A percentile compares a stretch with the other conserved stretches of the same genome.
Evolutionary conservation across 768 basidiomycete species (phyloP).

Genomic region (Hebeloma cylindrosporum): DNA sequence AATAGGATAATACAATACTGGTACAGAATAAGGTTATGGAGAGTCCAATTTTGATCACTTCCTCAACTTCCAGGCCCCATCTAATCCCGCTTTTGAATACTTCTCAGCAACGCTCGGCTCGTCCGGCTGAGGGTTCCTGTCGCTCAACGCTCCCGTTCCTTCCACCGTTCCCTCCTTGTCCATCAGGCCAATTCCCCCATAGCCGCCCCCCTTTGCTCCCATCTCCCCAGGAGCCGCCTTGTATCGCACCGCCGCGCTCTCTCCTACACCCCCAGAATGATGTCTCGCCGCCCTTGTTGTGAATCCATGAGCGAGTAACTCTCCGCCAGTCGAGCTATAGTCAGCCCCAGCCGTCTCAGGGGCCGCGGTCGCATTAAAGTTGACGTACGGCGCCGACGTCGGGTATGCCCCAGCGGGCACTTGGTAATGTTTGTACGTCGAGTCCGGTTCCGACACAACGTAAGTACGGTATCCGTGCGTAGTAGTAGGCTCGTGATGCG

Average conservation of each 20-base stretch:
- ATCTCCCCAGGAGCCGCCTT: conserved; percentile 45
- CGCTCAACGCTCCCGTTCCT: conserved; percentile 39
- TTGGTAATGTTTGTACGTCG: conserved; percentile 56
- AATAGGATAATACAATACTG: conserved; percentile 5
- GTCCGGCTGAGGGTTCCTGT: conserved; percentile 49
- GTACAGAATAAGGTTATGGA: conserved; percentile 4
- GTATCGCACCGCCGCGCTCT: conserved; percentile 47
- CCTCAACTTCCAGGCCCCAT: conserved; percentile 49
- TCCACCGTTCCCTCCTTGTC: conserved; percentile 38
- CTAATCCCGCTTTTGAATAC: conserved; percentile 46
- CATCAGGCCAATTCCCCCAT: conserved; percentile 44
- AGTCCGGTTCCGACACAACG: conserved; percentile 74
- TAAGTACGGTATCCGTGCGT: conserved; percentile 58
- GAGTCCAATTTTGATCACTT: conserved; percentile 30
- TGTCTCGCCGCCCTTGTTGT: conserved; percentile 43
- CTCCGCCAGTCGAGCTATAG: conserved; percentile 44
- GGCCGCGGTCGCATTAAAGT: conserved; percentile 40
- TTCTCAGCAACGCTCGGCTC: conserved; percentile 41
- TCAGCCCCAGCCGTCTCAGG: conserved; percentile 35
- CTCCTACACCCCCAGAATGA: conserved; percentile 44
- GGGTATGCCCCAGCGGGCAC: conserved; percentile 75
- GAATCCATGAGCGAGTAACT: conserved; percentile 39
- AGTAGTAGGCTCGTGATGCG: conserved; percentile 47
- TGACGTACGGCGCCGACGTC: conserved; percentile 45
- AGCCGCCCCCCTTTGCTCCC: conserved; percentile 41